These are phyloP conservation scores for Eutrema salsugineum DNA, from an alignment of 441 rosid species.

Conservation along the genomic window DNA sequence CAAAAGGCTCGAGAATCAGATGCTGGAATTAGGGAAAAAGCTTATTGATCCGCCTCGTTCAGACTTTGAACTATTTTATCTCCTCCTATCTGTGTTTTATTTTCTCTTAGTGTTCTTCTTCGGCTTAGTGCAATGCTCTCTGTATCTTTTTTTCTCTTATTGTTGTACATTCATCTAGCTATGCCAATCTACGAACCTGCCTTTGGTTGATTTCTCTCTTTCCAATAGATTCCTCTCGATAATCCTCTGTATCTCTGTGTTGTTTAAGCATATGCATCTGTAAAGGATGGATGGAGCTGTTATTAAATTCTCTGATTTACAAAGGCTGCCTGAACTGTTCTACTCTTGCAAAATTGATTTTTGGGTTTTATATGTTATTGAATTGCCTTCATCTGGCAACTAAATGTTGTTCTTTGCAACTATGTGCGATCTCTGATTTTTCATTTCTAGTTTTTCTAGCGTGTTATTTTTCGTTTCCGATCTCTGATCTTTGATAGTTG, in stretches of 20 bases:
- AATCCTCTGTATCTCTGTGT: not conserved
- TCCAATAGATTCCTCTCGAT: not conserved
- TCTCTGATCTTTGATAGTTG: not conserved
- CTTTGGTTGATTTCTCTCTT: not conserved
- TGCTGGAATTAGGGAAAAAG: slow-evolving; percentile 67
- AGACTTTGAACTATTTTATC: slow-evolving; percentile 69
- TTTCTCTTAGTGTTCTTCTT: not conserved
- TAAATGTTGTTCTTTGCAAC: not conserved
- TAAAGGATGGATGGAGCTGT: not conserved
- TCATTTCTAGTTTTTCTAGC: not conserved
- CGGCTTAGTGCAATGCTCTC: slow-evolving; percentile 1
- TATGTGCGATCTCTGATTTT: too few species aligned
- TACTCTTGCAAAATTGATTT: not conserved
- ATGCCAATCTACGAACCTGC: slow-evolving; percentile 9
- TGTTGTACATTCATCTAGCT: not conserved
- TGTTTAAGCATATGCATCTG: not conserved
- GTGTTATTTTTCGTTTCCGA: not conserved
- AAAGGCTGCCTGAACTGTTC: not conserved
- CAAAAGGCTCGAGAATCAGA: slow-evolving; percentile 69
- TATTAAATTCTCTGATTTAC: not conserved
- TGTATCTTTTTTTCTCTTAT: not conserved
- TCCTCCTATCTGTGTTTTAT: slow-evolving; percentile 35
- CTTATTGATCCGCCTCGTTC: slow-evolving; percentile 63
- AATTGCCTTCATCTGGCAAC: not conserved
- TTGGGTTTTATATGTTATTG: not conserved